phyloP scores from a whole-genome alignment of 2,329 filamentous ascomycete genomes.

The Aotearoamyces nothofagi region DNA sequence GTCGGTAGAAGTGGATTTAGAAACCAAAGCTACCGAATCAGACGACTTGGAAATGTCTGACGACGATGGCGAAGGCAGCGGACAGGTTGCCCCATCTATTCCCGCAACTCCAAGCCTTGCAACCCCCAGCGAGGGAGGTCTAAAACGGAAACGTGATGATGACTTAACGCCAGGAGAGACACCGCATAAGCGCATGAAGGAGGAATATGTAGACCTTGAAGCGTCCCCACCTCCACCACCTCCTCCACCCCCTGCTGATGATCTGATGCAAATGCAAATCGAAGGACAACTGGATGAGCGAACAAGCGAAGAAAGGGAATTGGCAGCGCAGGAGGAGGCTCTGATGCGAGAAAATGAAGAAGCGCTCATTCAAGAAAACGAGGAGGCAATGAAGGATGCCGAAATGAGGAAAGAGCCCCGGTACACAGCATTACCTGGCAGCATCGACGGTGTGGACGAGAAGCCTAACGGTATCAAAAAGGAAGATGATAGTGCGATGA shows the following conservation, averaged over 20 bases:
- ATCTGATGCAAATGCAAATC: conserved; percentile 2
- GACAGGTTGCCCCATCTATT: conserved; percentile 24
- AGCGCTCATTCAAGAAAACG: conserved; percentile 8
- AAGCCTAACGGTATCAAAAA: background rate
- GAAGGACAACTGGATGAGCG: no score
- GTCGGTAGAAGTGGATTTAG: conserved; percentile 7
- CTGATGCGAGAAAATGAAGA: conserved; percentile 18
- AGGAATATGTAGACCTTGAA: conserved; percentile 6
- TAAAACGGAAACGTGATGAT: conserved; percentile 51
- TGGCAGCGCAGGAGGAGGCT: conserved; percentile 14
- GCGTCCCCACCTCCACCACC: conserved; percentile 9
- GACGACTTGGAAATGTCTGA: conserved; percentile 21
- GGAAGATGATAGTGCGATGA: background rate
- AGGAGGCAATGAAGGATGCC: conserved; percentile 2
- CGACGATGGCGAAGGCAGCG: conserved; percentile 24
- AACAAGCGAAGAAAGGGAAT: conserved; percentile 3
- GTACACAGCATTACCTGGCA: background rate
- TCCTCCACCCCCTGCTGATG: conserved; percentile 15
- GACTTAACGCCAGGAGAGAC: conserved; percentile 9
- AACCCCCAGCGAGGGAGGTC: conserved; percentile 12
- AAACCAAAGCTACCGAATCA: conserved; percentile 11
- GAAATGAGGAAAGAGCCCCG: background rate
- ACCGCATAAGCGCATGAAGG: conserved; percentile 15
- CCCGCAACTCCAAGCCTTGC: conserved; percentile 28
- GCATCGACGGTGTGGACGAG: conserved; percentile 1